Base-by-base conservation (phyloP, 768 basidiomycete species). In the Mycena filopes region DNA sequence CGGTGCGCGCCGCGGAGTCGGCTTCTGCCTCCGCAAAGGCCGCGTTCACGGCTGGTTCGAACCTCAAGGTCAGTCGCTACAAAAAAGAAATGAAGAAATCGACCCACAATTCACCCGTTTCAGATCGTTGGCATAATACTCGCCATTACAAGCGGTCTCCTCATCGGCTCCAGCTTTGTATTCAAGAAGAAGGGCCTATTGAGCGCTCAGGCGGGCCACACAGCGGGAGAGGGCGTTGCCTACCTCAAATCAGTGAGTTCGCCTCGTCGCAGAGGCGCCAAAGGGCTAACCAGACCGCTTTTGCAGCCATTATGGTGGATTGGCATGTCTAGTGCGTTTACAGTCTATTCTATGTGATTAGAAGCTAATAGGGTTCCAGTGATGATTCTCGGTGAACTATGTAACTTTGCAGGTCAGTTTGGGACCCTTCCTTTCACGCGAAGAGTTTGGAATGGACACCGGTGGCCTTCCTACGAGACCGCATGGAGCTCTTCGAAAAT, bases 171-270 rank as follows among this genome's bases (percentile, higher is more conserved):
- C 42, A 92, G 90, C 71, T 99, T 98, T 77, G 96, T 99, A 3
- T 91, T 99, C 82, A 99, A 99, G 88, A 99, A 99, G 86, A 98
- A 95, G 74, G 97, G 93, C 11, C 82, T 95, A 21, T 75, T 95
- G 56, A 84, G 88, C 77, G 88, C 90, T 75, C 92, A 93, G 82
- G 91, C 92, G 64, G 95, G 93, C 69, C 89, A 91, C 63, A 77
- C 79, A 42, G 86, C 90, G 4, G 93, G 93, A 59, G 92, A 94
- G 74, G 96, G 97, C 31, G 95, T 97, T 63, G 94, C 87, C 15
- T 99, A 99, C 81, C 87, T 99, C 74, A 98, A 97, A 81, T 94
- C 92, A 74, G 93, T 94, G 76, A 77, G 92, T 82, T 23, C 41
- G 31, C 58, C 25, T 33, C 28, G 54, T 38, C 48, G 29, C 49